Percentiles rank a stretch among this genome's conserved stretches.
phyloP scores from a whole-genome alignment of 257 asterid genomes.

The Ajuga chamaepitys region DNA sequence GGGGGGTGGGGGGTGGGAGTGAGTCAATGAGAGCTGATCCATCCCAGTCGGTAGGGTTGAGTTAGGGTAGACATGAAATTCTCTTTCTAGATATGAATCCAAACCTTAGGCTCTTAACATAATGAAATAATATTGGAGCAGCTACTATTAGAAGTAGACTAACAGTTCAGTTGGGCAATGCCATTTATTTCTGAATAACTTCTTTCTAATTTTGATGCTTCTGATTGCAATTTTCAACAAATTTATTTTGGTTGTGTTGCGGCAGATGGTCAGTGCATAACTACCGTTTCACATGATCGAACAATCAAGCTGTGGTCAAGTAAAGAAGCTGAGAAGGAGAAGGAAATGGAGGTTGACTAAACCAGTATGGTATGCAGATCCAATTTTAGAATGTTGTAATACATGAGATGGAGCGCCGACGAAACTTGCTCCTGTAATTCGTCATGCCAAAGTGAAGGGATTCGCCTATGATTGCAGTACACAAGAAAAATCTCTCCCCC shows the following conservation, averaged over 20 bases:
- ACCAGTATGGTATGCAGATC: background rate
- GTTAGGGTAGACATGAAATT: too few relatives aligned
- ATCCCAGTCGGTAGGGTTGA: too few relatives aligned
- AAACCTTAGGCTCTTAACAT: too few relatives aligned
- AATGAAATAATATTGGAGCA: too few relatives aligned
- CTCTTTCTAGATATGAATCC: too few relatives aligned
- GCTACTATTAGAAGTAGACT: background rate
- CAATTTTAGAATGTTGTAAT: too few relatives aligned
- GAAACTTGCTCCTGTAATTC: background rate
- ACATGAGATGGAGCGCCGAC: too few relatives aligned
- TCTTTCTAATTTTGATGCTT: background rate
- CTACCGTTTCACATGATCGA: constrained; percentile 89
- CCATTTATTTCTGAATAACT: background rate
- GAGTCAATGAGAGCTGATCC: too few relatives aligned
- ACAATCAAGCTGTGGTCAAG: constrained; percentile 83
- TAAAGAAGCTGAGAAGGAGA: constrained; percentile 54
- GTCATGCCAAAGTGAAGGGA: too few relatives aligned
- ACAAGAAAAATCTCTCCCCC: background rate
- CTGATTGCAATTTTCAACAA: background rate
- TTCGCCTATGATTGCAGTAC: background rate
- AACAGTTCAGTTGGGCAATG: background rate
- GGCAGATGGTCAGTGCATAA: constrained; percentile 73
- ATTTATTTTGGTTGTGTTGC: background rate
- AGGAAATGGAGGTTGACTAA: constrained; percentile 67
- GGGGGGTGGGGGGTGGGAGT: too few relatives aligned